phyloP scores from a whole-genome alignment of 306 rosid genomes.

The Astragalus membranaceus region DNA sequence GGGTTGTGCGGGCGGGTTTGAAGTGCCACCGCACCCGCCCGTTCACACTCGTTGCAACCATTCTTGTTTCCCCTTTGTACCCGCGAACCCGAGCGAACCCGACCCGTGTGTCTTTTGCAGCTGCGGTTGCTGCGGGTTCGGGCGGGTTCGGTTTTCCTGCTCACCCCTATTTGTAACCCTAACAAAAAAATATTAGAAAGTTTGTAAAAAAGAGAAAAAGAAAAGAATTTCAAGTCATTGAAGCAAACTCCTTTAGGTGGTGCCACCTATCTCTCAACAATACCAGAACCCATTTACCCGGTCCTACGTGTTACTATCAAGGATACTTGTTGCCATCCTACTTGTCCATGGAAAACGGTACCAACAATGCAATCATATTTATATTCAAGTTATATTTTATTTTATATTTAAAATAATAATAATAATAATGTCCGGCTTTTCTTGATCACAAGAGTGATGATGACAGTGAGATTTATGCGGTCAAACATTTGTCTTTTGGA shows the following conservation, averaged over 20 bases:
- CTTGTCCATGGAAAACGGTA: conserved; percentile 15
- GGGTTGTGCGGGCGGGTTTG: too few species aligned
- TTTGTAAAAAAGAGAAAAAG: neutral
- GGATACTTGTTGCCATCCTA: conserved; percentile 14
- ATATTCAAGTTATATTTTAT: neutral
- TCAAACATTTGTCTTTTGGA: conserved; percentile 3
- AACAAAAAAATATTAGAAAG: too few species aligned
- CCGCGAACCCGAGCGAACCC: too few species aligned
- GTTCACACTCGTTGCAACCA: too few species aligned
- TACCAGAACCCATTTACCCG: neutral
- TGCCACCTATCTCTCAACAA: conserved; percentile 21
- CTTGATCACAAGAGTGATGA: neutral
- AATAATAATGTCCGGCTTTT: neutral
- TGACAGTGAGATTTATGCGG: neutral
- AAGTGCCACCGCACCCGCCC: too few species aligned
- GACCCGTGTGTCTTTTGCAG: too few species aligned
- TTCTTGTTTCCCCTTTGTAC: too few species aligned
- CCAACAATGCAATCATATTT: neutral
- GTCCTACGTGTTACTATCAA: conserved; percentile 11
- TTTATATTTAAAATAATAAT: neutral
- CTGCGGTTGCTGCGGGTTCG: too few species aligned
- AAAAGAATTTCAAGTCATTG: neutral
- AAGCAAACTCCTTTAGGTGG: conserved; percentile 24
- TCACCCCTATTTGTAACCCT: too few species aligned
- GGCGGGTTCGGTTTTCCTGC: too few species aligned